Percentiles rank a stretch among this genome's conserved stretches.
These are phyloP conservation scores for Cyberlindnera mississippiensis DNA, from an alignment of 805 yeast genomes.

Conservation along the genomic window DNA sequence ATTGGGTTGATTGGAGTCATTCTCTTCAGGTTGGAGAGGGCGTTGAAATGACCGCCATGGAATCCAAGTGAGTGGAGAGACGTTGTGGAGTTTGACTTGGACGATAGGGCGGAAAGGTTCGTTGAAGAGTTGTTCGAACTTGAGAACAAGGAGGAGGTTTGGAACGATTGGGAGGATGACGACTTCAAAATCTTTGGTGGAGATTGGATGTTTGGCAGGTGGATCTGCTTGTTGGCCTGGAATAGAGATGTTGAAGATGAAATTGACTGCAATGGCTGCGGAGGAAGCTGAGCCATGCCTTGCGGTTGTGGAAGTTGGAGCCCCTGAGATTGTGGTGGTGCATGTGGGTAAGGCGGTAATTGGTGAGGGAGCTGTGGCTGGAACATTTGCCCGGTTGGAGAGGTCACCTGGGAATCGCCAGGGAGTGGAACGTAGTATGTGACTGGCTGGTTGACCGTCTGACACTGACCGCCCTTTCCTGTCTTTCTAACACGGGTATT, in stretches of 20 bases:
- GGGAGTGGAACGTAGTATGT: conserved; percentile 27
- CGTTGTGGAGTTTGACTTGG: conserved; percentile 28
- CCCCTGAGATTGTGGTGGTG: not conserved
- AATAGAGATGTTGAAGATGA: conserved; percentile 18
- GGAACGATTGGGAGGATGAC: conserved; percentile 23
- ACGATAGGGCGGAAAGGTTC: conserved; percentile 24
- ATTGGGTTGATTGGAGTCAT: conserved; percentile 40
- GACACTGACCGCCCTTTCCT: conserved; percentile 28
- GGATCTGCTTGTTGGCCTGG: conserved; percentile 18
- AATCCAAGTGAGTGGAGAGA: conserved; percentile 23
- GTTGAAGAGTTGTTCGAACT: conserved; percentile 24
- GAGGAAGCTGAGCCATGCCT: conserved; percentile 6
- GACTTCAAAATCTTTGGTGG: conserved; percentile 30
- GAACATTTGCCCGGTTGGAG: conserved; percentile 8
- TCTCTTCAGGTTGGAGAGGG: conserved; percentile 26
- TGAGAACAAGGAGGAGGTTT: conserved; percentile 25
- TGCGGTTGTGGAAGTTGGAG: conserved; percentile 1
- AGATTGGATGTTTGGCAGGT: conserved; percentile 26
- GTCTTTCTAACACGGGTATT: conserved; percentile 47
- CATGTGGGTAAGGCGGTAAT: conserved; percentile 3
- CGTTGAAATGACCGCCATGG: conserved; percentile 18
- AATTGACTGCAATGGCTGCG: conserved; percentile 11
- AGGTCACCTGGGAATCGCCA: conserved; percentile 5
- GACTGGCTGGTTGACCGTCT: conserved; percentile 23
- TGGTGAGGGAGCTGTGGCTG: conserved; percentile 8